Percentiles rank a stretch among this genome's conserved stretches.
Evolutionary conservation across 139 green algal genomes (phyloP).

Genomic region (Ettlia oleoabundans): DNA sequence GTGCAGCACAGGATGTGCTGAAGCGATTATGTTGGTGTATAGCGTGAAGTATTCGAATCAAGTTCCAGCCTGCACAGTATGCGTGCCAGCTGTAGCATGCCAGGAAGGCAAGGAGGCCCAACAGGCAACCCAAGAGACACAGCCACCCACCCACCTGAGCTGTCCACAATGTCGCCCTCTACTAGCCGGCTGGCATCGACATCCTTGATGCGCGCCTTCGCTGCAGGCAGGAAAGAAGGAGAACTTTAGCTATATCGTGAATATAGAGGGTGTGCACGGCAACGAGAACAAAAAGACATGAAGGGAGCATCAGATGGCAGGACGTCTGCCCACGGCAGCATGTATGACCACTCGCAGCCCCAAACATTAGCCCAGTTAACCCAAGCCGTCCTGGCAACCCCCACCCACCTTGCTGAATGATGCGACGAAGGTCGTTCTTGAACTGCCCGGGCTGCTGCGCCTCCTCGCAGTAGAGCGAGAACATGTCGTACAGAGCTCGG

Average conservation of each 20-base stretch:
- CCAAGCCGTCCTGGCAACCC: no score
- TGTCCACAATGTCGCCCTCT: conserved; percentile 51
- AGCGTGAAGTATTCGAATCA: no score
- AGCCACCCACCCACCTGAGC: not conserved
- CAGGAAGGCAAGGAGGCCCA: no score
- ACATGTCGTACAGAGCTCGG: conserved; percentile 63
- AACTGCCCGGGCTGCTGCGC: conserved; percentile 38
- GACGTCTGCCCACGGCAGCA: no score
- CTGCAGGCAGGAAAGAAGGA: not conserved
- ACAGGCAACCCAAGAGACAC: no score
- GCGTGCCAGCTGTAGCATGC: no score
- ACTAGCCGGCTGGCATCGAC: conserved; percentile 43
- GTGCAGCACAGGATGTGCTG: no score
- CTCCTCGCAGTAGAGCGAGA: conserved; percentile 67
- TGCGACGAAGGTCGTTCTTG: conserved; percentile 20
- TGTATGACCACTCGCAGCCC: no score
- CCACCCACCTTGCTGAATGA: conserved; percentile 19
- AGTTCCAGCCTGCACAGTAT: no score
- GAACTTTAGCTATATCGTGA: not conserved
- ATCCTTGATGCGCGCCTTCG: conserved; percentile 58
- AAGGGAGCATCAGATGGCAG: not conserved
- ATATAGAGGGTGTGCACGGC: no score
- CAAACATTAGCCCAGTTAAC: no score
- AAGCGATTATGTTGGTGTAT: no score
- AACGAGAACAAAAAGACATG: not conserved